Evolutionary conservation across 495 filamentous ascomycete species (phyloP).

Genomic region (Clavariopsis aquatica): DNA sequence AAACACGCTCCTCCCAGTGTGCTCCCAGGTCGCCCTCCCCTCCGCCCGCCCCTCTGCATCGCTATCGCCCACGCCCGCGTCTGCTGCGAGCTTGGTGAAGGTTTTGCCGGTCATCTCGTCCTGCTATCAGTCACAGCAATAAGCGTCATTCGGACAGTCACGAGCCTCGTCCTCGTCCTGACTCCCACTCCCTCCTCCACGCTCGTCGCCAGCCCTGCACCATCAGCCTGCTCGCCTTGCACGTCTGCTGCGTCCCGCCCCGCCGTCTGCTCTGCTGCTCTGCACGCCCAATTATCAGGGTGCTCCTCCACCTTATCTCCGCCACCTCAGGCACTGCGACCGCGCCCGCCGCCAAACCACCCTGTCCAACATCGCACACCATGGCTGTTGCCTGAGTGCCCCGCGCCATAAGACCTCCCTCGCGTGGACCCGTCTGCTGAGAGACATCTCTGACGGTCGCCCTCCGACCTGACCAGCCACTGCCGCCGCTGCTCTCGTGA

Average conservation of each 20-base stretch:
- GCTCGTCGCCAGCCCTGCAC: constrained; percentile 26
- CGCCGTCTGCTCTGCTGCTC: not conserved
- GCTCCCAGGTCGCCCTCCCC: not conserved
- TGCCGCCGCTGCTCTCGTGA: constrained; percentile 36
- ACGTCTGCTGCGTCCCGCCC: constrained; percentile 1
- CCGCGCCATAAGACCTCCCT: constrained; percentile 6
- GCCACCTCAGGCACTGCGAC: constrained; percentile 25
- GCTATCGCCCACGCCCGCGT: not conserved
- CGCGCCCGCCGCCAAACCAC: constrained; percentile 15
- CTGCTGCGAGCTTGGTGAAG: constrained; percentile 12
- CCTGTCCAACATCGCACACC: constrained; percentile 26
- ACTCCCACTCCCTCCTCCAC: constrained; percentile 27
- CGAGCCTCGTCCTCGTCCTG: constrained; percentile 22
- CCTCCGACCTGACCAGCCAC: constrained; percentile 19
- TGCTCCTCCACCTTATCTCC: constrained; percentile 35
- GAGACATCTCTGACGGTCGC: constrained; percentile 26
- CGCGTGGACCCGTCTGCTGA: constrained; percentile 36
- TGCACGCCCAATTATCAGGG: constrained; percentile 9
- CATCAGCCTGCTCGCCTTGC: constrained; percentile 4
- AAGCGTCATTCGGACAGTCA: constrained; percentile 39
- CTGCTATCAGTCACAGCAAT: constrained; percentile 33
- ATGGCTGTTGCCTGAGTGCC: constrained; percentile 40
- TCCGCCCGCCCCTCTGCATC: not conserved
- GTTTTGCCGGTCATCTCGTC: constrained; percentile 12
- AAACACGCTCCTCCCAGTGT: constrained; percentile 2